Conservation (phyloP, 208 protist species). For the Leishmania tarentolae region DNA sequence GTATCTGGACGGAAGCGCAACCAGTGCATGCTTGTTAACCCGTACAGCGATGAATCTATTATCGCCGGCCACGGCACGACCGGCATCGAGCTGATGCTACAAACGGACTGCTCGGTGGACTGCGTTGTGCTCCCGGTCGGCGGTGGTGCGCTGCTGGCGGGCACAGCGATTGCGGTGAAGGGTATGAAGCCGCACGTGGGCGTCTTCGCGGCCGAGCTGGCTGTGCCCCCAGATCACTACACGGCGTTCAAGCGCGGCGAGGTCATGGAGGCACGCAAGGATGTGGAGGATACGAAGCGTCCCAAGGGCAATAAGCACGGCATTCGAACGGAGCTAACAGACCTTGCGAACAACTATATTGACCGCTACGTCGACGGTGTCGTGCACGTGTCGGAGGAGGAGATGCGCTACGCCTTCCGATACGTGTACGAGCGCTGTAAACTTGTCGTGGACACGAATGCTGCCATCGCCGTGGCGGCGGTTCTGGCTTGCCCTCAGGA, state of each 20-base stretch:
- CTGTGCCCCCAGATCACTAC: constrained; percentile 24
- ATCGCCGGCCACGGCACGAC: constrained; percentile 92
- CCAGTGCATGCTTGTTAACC: constrained; percentile 84
- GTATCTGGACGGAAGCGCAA: constrained; percentile 46
- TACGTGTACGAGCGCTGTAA: constrained; percentile 84
- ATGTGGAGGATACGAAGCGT: neutral
- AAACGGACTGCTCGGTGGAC: constrained; percentile 81
- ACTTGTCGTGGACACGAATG: constrained; percentile 73
- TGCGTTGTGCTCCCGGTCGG: constrained; percentile 89
- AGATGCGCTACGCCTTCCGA: constrained; percentile 68
- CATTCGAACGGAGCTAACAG: constrained; percentile 23
- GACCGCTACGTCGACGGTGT: constrained; percentile 62
- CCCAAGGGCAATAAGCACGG: constrained; percentile 16
- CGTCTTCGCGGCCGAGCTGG: constrained; percentile 88
- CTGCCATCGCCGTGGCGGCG: constrained; percentile 75
- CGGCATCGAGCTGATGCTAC: constrained; percentile 88
- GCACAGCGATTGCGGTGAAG: constrained; percentile 88
- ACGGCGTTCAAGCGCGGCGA: constrained; percentile 50
- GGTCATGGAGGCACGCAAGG: constrained; percentile 21
- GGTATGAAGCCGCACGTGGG: constrained; percentile 86
- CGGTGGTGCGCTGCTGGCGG: constrained; percentile 88
- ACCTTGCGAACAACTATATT: constrained; percentile 39
- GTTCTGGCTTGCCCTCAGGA: constrained; percentile 44
- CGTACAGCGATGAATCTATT: constrained; percentile 90
- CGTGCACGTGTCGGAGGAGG: constrained; percentile 52